Evolutionary conservation across 1,284 basidiomycete genomes (phyloP).

Genomic region (Coriolopsis trogii): DNA sequence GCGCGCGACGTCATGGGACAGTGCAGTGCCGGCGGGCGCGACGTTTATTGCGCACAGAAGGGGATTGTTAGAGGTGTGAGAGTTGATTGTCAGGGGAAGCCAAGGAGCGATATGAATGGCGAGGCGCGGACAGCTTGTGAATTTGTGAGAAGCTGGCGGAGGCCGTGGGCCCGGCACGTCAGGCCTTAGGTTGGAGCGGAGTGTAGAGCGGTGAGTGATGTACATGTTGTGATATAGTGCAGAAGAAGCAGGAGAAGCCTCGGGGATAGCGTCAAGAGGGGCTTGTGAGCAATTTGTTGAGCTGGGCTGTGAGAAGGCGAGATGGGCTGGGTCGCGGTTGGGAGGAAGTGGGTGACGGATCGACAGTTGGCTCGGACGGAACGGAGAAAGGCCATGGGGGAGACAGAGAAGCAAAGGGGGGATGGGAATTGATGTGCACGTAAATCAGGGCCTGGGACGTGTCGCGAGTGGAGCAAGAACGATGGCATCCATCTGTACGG

Average conservation of each 20-base stretch:
- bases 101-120: neutral
- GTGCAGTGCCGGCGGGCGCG: neutral
- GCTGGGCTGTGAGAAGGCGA: neutral
- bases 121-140: too few relatives aligned
- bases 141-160: too few relatives aligned
- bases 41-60: slow-evolving; percentile 8
- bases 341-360: neutral
- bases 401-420: neutral
- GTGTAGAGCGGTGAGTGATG: neutral
- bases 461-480: slow-evolving; percentile 6
- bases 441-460: slow-evolving; percentile 9
- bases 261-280: neutral
- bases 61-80: too few relatives aligned
- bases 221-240: slow-evolving; percentile 5
- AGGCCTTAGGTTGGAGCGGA: too few relatives aligned
- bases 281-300: neutral
- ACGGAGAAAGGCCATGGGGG: neutral
- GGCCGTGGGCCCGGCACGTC: slow-evolving; percentile 3
- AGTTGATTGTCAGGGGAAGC: neutral
- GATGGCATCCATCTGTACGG: slow-evolving; percentile 9
- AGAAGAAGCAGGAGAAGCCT: neutral
- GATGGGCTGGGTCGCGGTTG: neutral
- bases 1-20: neutral
- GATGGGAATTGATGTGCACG: neutral
- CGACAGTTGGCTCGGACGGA: neutral